A percentile compares a stretch with the other conserved stretches of the same genome.
These are phyloP conservation scores for Brassica juncea DNA, from an alignment of 345 rosid genomes.

Conservation along the genomic window DNA sequence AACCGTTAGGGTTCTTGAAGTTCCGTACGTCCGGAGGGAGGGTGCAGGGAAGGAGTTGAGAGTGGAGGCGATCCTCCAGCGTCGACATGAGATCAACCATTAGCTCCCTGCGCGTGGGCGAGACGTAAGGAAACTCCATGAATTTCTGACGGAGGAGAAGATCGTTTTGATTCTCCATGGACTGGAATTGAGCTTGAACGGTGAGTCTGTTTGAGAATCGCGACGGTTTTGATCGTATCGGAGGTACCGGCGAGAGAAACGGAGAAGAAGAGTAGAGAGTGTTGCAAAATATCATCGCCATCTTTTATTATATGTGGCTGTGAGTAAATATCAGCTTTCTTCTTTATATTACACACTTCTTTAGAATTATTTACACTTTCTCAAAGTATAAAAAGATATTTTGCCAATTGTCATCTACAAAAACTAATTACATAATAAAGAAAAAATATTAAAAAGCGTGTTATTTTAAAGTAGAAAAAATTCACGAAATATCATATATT, in stretches of 20 bases:
- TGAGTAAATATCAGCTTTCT: background rate
- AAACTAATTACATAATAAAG: background rate
- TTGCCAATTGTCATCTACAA: background rate
- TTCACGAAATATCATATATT: too few species aligned
- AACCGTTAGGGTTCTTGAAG: slow-evolving; percentile 54
- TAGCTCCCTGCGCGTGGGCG: slow-evolving; percentile 51
- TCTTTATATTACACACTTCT: background rate
- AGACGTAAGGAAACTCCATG: slow-evolving; percentile 65
- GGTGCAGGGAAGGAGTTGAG: slow-evolving; percentile 58
- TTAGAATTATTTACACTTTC: background rate
- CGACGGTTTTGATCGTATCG: slow-evolving; percentile 18
- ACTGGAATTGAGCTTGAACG: slow-evolving; percentile 27
- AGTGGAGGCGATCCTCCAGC: slow-evolving; percentile 58
- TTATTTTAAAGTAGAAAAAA: too few species aligned
- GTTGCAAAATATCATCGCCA: slow-evolving; percentile 49
- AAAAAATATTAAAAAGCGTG: too few species aligned
- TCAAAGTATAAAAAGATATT: background rate
- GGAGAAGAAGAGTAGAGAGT: slow-evolving; percentile 32
- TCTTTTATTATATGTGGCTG: slow-evolving; percentile 31
- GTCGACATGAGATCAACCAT: slow-evolving; percentile 71
- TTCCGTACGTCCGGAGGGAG: slow-evolving; percentile 65
- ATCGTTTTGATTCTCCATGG: slow-evolving; percentile 45
- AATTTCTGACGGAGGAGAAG: slow-evolving; percentile 46
- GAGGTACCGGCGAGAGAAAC: slow-evolving; percentile 7
- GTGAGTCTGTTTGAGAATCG: slow-evolving; percentile 16